These are phyloP conservation scores for Limnomonas spitsbergensis DNA, from an alignment of 139 green algal genomes.

Conservation along the genomic window DNA sequence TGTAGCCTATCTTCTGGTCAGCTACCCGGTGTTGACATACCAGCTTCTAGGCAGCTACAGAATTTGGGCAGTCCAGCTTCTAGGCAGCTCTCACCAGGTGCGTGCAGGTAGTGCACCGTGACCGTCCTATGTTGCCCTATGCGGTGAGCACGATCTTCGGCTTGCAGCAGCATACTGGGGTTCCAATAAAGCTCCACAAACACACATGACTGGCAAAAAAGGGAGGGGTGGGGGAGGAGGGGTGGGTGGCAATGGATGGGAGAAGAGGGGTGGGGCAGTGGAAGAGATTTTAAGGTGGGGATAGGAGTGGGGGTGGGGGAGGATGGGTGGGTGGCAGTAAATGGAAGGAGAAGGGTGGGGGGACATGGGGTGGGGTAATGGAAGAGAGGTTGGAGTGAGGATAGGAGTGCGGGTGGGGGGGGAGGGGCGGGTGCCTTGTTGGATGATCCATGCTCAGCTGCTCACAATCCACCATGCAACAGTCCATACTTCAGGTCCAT, in stretches of 20 bases:
- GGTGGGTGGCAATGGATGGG: too few species aligned
- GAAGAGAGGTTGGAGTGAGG: too few species aligned
- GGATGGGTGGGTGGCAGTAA: neutral
- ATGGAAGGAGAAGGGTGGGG: too few species aligned
- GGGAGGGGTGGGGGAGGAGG: neutral
- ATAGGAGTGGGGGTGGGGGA: neutral
- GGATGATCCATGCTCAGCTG: neutral
- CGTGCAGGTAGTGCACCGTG: constrained; percentile 67
- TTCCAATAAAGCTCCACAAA: constrained; percentile 61
- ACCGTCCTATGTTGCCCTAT: constrained; percentile 55
- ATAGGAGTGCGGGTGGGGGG: neutral
- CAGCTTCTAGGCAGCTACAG: too few species aligned
- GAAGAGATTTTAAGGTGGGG: too few species aligned
- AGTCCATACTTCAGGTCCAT: too few species aligned
- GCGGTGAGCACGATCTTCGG: constrained; percentile 58
- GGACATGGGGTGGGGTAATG: too few species aligned
- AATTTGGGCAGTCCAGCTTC: too few species aligned
- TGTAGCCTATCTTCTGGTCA: neutral
- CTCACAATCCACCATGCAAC: neutral
- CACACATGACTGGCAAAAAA: constrained; percentile 19
- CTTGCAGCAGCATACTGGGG: constrained; percentile 23
- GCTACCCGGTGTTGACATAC: neutral
- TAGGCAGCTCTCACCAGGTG: constrained; percentile 6
- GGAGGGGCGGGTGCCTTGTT: neutral
- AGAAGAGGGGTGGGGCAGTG: too few species aligned